Base-by-base conservation (phyloP, 257 asterid species). In the Coffea canephora region DNA sequence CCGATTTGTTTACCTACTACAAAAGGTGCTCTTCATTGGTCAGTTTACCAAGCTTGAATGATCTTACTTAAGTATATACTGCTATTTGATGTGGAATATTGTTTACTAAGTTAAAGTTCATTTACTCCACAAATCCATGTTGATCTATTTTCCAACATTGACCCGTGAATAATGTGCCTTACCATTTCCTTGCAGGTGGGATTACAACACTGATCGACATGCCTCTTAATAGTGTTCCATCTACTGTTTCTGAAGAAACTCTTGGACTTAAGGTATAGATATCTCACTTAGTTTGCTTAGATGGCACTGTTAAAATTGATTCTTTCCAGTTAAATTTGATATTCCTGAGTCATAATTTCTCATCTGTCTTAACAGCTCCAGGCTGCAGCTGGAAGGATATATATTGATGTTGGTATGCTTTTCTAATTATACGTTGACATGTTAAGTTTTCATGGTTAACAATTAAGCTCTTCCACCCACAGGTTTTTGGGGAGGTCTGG, bases 401-500 rank as follows among this genome's bases (percentile, higher is more conserved):
- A 88, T 64, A 94, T 96, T 61, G 98, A 96, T 72, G 98, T 96
- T 79, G 99, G 99, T 95, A 92, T 73, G 96, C 64, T 57, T 78
- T 76, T 39, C 23, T 23, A 71, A 69, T 66, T 73, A 49, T 76
- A 23, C 61, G 23, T 27, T 65, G 48, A 43, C 70, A 16, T 80
- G 70, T 77, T 39, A 55, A 50, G 2, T 77, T 80, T 73, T 45
- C 78, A n/a, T 66, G 71, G 10, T 21, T 16, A 11, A 13, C 78
- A 16, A 67, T 61, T 79, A 39, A 77, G 54, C 49, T 79, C 54
- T 71, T 66, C 73, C 73, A 55, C 74, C 45, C 77, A 79, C 88
- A 95, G 99, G 99, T 80, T 95, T 95, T 75, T 95, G 99, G 99
- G 99, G 99, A 82, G 99, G 99, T 74, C 87, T 96, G 62, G 98